Evolutionary conservation across 805 yeast genomes (phyloP).

Genomic region (Yamadazyma scolyti): DNA sequence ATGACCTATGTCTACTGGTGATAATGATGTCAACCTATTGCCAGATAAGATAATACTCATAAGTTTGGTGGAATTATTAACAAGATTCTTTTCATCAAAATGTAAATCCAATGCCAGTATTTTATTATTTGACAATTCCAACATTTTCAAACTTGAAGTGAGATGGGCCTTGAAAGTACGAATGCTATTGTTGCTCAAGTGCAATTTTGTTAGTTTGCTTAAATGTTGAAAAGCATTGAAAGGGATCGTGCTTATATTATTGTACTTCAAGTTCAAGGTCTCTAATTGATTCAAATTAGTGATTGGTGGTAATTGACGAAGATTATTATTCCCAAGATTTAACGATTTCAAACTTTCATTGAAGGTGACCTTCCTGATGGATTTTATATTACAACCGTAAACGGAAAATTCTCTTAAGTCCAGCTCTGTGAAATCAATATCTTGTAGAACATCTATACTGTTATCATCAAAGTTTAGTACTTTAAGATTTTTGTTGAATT

Average conservation of each 20-base stretch:
- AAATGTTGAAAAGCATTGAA: slow-evolving; percentile 6
- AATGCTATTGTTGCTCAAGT: slow-evolving; percentile 11
- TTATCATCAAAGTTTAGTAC: slow-evolving; percentile 17
- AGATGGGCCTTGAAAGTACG: slow-evolving; percentile 1
- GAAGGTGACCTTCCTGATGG: slow-evolving; percentile 8
- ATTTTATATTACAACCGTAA: slow-evolving; percentile 13
- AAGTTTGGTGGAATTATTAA: slow-evolving; percentile 7
- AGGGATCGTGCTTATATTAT: slow-evolving; percentile 7
- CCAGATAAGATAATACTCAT: slow-evolving; percentile 11
- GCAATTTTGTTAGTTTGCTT: slow-evolving; percentile 7
- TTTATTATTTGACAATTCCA: slow-evolving; percentile 15
- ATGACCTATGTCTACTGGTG: slow-evolving; percentile 11
- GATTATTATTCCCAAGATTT: slow-evolving; percentile 13
- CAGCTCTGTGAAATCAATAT: slow-evolving; percentile 6
- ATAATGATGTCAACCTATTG: slow-evolving; percentile 11
- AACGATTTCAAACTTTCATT: slow-evolving; percentile 5
- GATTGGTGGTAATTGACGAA: slow-evolving; percentile 3
- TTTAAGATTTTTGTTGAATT: slow-evolving; percentile 10
- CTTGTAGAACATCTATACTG: slow-evolving; percentile 6
- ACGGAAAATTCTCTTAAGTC: slow-evolving; percentile 14
- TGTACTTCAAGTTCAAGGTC: slow-evolving; percentile 9
- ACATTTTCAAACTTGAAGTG: slow-evolving; percentile 5
- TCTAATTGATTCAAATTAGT: slow-evolving; percentile 11
- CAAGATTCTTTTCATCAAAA: slow-evolving; percentile 6
- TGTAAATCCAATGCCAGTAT: slow-evolving; percentile 1